Conservation (phyloP, 1,139 yeast species). For the Suhomyces atakaporum region DNA sequence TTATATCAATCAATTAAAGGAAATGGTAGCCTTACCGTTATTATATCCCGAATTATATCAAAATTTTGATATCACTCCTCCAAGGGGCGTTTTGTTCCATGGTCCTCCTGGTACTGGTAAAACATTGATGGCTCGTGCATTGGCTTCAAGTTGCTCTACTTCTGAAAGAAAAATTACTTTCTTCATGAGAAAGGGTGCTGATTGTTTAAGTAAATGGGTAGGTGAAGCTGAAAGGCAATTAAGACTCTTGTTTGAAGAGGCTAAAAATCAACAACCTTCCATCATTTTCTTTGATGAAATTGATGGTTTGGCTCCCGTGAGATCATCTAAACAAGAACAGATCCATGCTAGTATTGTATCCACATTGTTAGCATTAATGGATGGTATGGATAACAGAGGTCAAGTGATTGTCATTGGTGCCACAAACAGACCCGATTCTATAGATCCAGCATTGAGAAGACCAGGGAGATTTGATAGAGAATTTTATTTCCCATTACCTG, state of each 20-base stretch:
- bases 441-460: slow-evolving; percentile 94
- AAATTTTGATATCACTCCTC: slow-evolving; percentile 90
- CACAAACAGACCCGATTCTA: slow-evolving; percentile 95
- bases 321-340: slow-evolving; percentile 96
- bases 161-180: slow-evolving; percentile 84
- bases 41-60: slow-evolving; percentile 93
- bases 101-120: slow-evolving; percentile 99
- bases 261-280: slow-evolving; percentile 92
- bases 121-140: slow-evolving; percentile 95
- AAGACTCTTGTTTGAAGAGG: slow-evolving; percentile 89
- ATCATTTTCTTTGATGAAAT: slow-evolving; percentile 96
- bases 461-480: slow-evolving; percentile 98
- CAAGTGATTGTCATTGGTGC: slow-evolving; percentile 98
- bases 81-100: slow-evolving; percentile 95
- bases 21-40: slow-evolving; percentile 94
- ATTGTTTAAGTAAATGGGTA: slow-evolving; percentile 96
- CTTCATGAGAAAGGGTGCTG: slow-evolving; percentile 99
- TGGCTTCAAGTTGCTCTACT: slow-evolving; percentile 92
- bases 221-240: slow-evolving; percentile 98
- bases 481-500: slow-evolving; percentile 94
- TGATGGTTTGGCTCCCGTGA: slow-evolving; percentile 96
- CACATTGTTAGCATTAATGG: slow-evolving; percentile 92
- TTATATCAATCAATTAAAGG: slow-evolving; percentile 89
- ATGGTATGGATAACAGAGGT: slow-evolving; percentile 97
- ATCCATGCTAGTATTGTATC: slow-evolving; percentile 97